These are phyloP conservation scores for Pseudocercospora fijiensis DNA, from an alignment of 2,329 filamentous ascomycete species.

Conservation along the genomic window DNA sequence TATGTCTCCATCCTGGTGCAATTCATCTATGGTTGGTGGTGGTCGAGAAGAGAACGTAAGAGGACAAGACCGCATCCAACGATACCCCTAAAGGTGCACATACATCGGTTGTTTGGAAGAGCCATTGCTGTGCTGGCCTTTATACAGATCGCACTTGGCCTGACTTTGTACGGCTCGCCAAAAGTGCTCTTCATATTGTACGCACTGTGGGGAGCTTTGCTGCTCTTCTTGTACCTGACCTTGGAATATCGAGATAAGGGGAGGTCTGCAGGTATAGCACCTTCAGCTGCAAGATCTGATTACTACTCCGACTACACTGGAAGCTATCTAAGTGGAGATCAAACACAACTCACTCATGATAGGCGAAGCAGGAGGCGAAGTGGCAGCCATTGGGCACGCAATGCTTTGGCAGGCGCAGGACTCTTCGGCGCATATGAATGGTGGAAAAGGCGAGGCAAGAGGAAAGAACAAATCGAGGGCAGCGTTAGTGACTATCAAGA, in stretches of 20 bases:
- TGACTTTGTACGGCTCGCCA: conserved; percentile 90
- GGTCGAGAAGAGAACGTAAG: conserved; percentile 52
- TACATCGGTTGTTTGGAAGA: conserved; percentile 88
- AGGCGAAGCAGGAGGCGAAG: conserved; percentile 30
- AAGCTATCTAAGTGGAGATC: conserved; percentile 50
- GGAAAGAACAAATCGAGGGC: conserved; percentile 20
- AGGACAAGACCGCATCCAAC: conserved; percentile 52
- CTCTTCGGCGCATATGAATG: conserved; percentile 59
- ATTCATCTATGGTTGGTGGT: conserved; percentile 65
- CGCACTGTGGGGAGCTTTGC: conserved; percentile 70
- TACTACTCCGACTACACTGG: conserved; percentile 33
- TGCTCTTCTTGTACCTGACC: conserved; percentile 76
- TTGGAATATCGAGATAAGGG: conserved; percentile 59
- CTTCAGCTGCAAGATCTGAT: conserved; percentile 26
- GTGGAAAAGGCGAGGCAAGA: conserved; percentile 47
- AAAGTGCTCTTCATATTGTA: conserved; percentile 82
- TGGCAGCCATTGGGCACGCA: conserved; percentile 43
- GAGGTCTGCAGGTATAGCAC: conserved; percentile 40
- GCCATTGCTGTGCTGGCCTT: conserved; percentile 77
- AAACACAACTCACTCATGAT: conserved; percentile 53
- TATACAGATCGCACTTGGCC: conserved; percentile 80
- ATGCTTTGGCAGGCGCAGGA: conserved; percentile 54
- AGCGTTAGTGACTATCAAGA: conserved; percentile 14
- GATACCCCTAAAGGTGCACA: conserved; percentile 54
- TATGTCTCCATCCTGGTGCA: conserved; percentile 72